Percentiles rank a stretch among this genome's conserved stretches.
These are phyloP conservation scores for Globisporangium mamillatum DNA, from an alignment of 352 stramenopile species.

Conservation along the genomic window DNA sequence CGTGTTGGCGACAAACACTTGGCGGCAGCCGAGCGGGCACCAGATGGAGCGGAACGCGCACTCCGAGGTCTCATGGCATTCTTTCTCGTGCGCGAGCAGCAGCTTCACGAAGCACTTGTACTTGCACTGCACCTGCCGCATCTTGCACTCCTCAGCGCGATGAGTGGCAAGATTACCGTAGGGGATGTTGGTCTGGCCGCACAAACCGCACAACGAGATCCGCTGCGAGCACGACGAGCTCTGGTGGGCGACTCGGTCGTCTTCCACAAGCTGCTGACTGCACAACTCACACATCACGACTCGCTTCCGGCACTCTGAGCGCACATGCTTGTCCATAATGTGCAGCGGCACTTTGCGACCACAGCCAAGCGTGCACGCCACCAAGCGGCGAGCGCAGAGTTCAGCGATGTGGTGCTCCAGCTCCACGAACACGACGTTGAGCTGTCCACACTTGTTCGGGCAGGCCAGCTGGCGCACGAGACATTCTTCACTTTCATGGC, in stretches of 20 bases:
- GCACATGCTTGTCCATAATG: conserved; percentile 31
- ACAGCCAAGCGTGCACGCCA: conserved; percentile 42
- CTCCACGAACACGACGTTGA: conserved; percentile 27
- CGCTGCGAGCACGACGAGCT: conserved; percentile 36
- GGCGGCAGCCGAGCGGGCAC: conserved; percentile 64
- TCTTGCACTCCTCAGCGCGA: conserved; percentile 45
- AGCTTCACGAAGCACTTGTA: conserved; percentile 46
- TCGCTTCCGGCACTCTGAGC: conserved; percentile 44
- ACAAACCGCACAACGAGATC: conserved; percentile 51
- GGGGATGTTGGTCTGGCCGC: conserved; percentile 39
- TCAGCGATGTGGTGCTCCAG: conserved; percentile 38
- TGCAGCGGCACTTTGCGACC: conserved; percentile 51
- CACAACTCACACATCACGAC: conserved; percentile 38
- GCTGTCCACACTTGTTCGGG: conserved; percentile 46
- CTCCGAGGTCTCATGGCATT: conserved; percentile 56
- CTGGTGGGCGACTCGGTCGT: conserved; percentile 34
- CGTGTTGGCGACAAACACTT: conserved; percentile 45
- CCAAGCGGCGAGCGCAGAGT: conserved; percentile 34
- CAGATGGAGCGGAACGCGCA: conserved; percentile 57
- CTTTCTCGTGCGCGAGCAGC: conserved; percentile 55
- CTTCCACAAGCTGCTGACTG: conserved; percentile 27
- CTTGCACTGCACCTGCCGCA: conserved; percentile 55
- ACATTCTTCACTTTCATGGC: conserved; percentile 61
- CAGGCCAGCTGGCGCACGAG: conserved; percentile 42
- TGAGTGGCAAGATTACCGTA: conserved; percentile 35